A percentile compares a stretch with the other conserved stretches of the same genome.
phyloP scores from a whole-genome alignment of 805 yeast species.

The Candida coleopterorum region DNA sequence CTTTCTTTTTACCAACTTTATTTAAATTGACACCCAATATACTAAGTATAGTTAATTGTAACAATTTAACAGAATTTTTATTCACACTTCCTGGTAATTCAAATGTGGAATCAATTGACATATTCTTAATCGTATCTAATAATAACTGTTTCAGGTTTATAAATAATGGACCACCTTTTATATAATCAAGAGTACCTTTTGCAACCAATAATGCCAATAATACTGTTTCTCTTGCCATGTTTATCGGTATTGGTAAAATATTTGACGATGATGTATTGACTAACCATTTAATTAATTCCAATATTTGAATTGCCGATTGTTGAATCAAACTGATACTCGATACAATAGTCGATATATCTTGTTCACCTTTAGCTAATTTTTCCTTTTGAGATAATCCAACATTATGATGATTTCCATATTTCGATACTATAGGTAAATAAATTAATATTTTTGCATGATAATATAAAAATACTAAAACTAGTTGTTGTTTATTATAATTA shows the following conservation, averaged over 20 bases:
- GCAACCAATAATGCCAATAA: slow-evolving; percentile 63
- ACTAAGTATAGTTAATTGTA: slow-evolving; percentile 57
- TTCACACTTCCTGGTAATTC: slow-evolving; percentile 62
- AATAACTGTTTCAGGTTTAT: slow-evolving; percentile 62
- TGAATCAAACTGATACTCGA: slow-evolving; percentile 64
- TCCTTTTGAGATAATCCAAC: slow-evolving; percentile 38
- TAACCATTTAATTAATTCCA: slow-evolving; percentile 45
- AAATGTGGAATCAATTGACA: slow-evolving; percentile 46
- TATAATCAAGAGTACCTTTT: slow-evolving; percentile 73
- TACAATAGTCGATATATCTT: slow-evolving; percentile 24
- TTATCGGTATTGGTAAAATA: slow-evolving; percentile 60
- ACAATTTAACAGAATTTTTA: slow-evolving; percentile 47
- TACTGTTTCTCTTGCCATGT: slow-evolving; percentile 57
- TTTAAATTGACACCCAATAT: slow-evolving; percentile 50
- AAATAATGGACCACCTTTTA: slow-evolving; percentile 76
- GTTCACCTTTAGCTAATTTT: slow-evolving; percentile 33
- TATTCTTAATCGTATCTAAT: slow-evolving; percentile 43
- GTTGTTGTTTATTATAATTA: slow-evolving; percentile 39
- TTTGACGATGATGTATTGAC: slow-evolving; percentile 33
- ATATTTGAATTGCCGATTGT: slow-evolving; percentile 59
- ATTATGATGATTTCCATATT: slow-evolving; percentile 37
- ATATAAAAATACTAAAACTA: slow-evolving; percentile 46
- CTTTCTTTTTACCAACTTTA: slow-evolving; percentile 17
- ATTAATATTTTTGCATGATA: slow-evolving; percentile 40
- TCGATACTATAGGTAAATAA: slow-evolving; percentile 38